These are phyloP conservation scores for Lepidium aucheri DNA, from an alignment of 345 rosid genomes.

Conservation along the genomic window DNA sequence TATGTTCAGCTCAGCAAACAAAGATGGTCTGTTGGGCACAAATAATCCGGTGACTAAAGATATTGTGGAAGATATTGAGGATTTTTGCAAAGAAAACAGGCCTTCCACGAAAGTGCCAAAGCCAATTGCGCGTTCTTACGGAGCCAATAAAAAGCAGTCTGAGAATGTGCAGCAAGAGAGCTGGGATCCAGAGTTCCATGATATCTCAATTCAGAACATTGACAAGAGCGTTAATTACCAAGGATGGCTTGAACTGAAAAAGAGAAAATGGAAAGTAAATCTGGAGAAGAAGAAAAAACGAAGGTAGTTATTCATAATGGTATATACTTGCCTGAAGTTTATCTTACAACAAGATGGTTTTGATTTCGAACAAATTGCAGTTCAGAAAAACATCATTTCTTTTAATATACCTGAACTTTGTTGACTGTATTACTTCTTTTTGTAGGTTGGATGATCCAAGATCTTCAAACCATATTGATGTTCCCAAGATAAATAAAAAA, in stretches of 20 bases:
- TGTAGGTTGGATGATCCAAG: slow-evolving; percentile 53
- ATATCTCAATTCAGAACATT: slow-evolving; percentile 34
- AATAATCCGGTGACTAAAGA: slow-evolving; percentile 26
- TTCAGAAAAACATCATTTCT: background rate
- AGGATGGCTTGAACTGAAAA: slow-evolving; percentile 91
- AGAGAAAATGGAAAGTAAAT: slow-evolving; percentile 77
- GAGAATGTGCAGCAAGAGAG: slow-evolving; percentile 30
- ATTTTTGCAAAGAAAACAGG: slow-evolving; percentile 46
- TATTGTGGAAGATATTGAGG: slow-evolving; percentile 66
- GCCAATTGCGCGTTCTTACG: slow-evolving; percentile 61
- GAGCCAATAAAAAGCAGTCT: slow-evolving; percentile 30
- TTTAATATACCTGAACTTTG: background rate
- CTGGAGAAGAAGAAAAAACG: slow-evolving; percentile 61
- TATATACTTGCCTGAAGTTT: background rate
- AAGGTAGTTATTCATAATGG: slow-evolving; percentile 40
- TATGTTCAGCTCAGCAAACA: slow-evolving; percentile 41
- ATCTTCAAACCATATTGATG: slow-evolving; percentile 29
- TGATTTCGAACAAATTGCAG: background rate
- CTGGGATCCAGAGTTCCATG: slow-evolving; percentile 23
- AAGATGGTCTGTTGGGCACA: slow-evolving; percentile 23
- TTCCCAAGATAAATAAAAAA: slow-evolving; percentile 30
- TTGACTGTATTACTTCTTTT: slow-evolving; percentile 17
- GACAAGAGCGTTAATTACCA: slow-evolving; percentile 72
- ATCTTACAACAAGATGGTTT: background rate
- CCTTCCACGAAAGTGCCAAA: slow-evolving; percentile 42